These are phyloP conservation scores for Aspergillus puulaauensis DNA, from an alignment of 2,329 filamentous ascomycete species.

Conservation along the genomic window DNA sequence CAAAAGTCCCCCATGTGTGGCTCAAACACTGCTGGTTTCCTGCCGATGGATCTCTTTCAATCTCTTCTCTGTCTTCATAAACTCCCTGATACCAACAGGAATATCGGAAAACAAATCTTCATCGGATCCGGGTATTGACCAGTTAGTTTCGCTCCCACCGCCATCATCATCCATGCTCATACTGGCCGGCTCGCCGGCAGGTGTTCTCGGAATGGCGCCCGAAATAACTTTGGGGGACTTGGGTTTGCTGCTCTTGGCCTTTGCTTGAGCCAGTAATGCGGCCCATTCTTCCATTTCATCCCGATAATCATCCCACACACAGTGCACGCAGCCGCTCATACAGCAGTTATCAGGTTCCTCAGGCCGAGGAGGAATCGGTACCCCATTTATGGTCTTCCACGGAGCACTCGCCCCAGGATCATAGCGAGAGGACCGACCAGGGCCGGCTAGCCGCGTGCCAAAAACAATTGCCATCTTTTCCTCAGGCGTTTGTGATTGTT, in stretches of 20 bases:
- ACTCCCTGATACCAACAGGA: constrained; percentile 90
- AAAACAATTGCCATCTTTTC: constrained; percentile 71
- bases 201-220: constrained; percentile 34
- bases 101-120: constrained; percentile 74
- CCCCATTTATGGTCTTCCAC: constrained; percentile 66
- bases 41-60: constrained; percentile 71
- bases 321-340: constrained; percentile 98
- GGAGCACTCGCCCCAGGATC: constrained; percentile 57
- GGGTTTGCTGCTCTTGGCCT: constrained; percentile 30
- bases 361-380: constrained; percentile 79
- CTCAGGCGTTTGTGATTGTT: constrained; percentile 31
- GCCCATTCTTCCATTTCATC: constrained; percentile 94
- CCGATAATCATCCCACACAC: constrained; percentile 88
- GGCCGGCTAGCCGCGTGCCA: constrained; percentile 73
- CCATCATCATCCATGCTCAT: constrained; percentile 77
- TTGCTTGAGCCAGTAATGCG: constrained; percentile 62
- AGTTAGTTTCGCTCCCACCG: constrained; percentile 70
- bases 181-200: constrained; percentile 51
- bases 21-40: constrained; percentile 43
- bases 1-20: neutral
- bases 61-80: constrained; percentile 95
- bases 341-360: constrained; percentile 96
- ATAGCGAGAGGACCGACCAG: constrained; percentile 61
- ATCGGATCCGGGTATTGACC: constrained; percentile 47
- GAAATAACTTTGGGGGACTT: constrained; percentile 28